Percentiles rank a stretch among this genome's conserved stretches.
Evolutionary conservation across 1,139 yeast genomes (phyloP).

Genomic region (Suhomyces anneliseae): DNA sequence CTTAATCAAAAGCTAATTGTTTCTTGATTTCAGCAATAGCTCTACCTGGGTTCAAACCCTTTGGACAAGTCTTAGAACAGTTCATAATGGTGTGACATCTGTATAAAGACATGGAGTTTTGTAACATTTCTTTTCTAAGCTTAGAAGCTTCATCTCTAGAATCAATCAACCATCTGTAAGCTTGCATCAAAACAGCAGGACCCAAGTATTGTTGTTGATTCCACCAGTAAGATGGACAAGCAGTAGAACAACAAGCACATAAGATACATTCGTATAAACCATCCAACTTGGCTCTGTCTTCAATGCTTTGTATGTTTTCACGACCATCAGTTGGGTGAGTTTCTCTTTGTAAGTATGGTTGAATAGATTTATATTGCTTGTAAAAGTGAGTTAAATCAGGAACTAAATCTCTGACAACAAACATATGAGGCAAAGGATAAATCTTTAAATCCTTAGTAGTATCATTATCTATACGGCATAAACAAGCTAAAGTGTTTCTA

Average conservation of each 20-base stretch:
- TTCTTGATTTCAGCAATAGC: slow-evolving; percentile 98
- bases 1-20: slow-evolving; percentile 75
- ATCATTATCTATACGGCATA: slow-evolving; percentile 89
- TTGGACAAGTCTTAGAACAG: slow-evolving; percentile 97
- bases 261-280: slow-evolving; percentile 96
- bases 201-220: slow-evolving; percentile 98
- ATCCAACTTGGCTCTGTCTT: slow-evolving; percentile 93
- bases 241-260: slow-evolving; percentile 98
- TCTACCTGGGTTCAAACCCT: slow-evolving; percentile 96
- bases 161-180: slow-evolving; percentile 97
- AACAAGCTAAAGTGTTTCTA: slow-evolving; percentile 92
- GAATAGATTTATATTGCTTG: slow-evolving; percentile 97
- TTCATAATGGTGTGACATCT: slow-evolving; percentile 99
- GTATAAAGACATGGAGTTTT: slow-evolving; percentile 96
- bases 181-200: slow-evolving; percentile 98
- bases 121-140: slow-evolving; percentile 83
- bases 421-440: slow-evolving; percentile 98
- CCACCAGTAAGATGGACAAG: slow-evolving; percentile 99
- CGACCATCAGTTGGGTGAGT: slow-evolving; percentile 82
- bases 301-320: slow-evolving; percentile 89
- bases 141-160: slow-evolving; percentile 90
- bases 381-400: slow-evolving; percentile 97
- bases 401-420: slow-evolving; percentile 92
- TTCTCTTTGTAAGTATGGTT: slow-evolving; percentile 92
- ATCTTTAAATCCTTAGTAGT: slow-evolving; percentile 74